Evolutionary conservation across 2,329 filamentous ascomycete species (phyloP), one percentile per base, ranked within the genome.

Genomic region (Xylaria sp.): DNA sequence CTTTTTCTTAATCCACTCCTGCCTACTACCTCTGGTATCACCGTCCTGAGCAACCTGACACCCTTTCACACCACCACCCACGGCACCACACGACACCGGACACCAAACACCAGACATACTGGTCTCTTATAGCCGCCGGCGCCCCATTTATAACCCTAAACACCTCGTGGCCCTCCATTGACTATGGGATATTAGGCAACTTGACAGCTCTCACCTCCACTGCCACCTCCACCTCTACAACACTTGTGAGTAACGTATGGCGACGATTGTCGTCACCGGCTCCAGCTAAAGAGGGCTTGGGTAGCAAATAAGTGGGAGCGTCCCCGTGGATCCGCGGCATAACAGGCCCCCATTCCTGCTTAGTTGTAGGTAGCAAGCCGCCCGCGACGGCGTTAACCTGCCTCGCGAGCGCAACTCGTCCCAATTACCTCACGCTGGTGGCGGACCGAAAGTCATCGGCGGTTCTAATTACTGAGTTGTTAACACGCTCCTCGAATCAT

Each of bases 281-380:
- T 66, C 66, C 54, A 69, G 66, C 67, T 65, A 72, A 66, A 71
- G 56, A 60, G 60, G 60, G 51, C 46, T 64, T 62, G 52, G 68
- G 65, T 65, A 64, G 68, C 68, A 71, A 67, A 64, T 51, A 60
- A 69, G 70, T 71, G 70, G 65, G 55, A 68, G 52, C 41, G 13
- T 48, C 51, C n/a, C n/a, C 59, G 68, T 72, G 68, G 65, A 72
- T 64, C 52, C 49, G 64, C 62, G 64, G 41, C 55, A 54, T 59
- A 48, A 66, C 54, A 33, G 63, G 51, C 49, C 62, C 58, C 58
- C 23, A 56, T 66, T 41, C 60, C 66, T 64, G 6, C 28, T 28
- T 28, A 28, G 28, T 5, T 28, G 28, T 28, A 61, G 13, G 41
- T 46, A 46, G 66, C 62, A 56, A 51, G 63, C 41, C 28, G 25